Evolutionary conservation across 2,329 filamentous ascomycete species (phyloP).

Genomic region (Talaromyces verruculosus): DNA sequence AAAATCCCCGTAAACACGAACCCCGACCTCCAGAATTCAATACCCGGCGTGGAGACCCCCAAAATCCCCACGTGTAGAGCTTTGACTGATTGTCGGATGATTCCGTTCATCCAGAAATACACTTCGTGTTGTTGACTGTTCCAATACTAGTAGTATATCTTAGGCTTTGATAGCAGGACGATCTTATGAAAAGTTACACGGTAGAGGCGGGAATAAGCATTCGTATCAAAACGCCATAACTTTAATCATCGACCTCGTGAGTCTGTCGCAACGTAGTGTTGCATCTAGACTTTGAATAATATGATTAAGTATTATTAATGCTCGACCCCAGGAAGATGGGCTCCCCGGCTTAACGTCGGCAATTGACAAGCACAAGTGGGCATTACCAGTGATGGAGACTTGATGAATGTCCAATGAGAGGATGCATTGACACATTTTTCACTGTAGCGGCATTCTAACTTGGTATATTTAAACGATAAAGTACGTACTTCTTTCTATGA

Average conservation of each 20-base stretch:
- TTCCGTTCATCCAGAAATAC: neutral
- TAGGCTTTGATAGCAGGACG: neutral
- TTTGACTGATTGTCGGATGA: neutral
- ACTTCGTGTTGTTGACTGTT: neutral
- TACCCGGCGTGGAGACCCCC: neutral
- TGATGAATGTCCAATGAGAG: neutral
- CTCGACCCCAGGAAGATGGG: neutral
- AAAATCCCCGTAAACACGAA: neutral
- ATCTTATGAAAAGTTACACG: neutral
- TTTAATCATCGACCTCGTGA: neutral
- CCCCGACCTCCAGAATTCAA: neutral
- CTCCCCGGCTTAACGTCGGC: neutral
- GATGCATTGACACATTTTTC: neutral
- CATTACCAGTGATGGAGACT: neutral
- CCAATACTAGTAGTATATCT: neutral
- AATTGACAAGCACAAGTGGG: neutral
- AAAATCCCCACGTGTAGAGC: neutral
- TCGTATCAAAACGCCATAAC: neutral
- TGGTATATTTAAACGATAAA: neutral
- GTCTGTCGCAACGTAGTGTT: too few species aligned
- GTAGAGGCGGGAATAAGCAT: neutral
- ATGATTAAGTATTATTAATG: neutral
- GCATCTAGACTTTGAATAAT: too few species aligned
- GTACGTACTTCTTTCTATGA: neutral
- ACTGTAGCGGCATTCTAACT: neutral